These are phyloP conservation scores for Dianthus caryophyllus DNA, from an alignment of 148 eudicot species.

Conservation along the genomic window DNA sequence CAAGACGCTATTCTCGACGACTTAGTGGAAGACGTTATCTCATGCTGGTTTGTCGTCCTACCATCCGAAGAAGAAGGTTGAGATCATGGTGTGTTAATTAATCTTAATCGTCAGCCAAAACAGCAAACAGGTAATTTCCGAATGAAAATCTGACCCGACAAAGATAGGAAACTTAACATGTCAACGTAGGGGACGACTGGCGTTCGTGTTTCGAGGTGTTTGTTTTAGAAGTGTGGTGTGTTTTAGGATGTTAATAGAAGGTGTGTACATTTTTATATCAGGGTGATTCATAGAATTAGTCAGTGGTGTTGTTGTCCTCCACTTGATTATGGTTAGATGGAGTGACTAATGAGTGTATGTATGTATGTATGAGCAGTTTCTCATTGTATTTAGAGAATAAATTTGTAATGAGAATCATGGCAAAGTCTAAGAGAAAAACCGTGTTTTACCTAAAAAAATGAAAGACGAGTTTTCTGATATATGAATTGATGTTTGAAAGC, in stretches of 20 bases:
- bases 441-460: no score
- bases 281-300: slow-evolving; percentile 9
- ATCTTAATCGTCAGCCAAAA: background rate
- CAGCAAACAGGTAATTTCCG: background rate
- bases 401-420: slow-evolving; percentile 24
- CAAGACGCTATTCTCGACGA: slow-evolving; percentile 61
- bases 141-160: slow-evolving; percentile 13
- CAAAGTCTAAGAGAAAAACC: no score
- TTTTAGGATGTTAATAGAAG: slow-evolving; percentile 12
- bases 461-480: no score
- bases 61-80: slow-evolving; percentile 14
- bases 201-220: slow-evolving; percentile 15
- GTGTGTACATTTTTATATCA: slow-evolving; percentile 15
- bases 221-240: slow-evolving; percentile 17
- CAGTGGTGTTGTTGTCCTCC: slow-evolving; percentile 3
- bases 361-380: slow-evolving; percentile 14
- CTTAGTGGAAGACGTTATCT: slow-evolving; percentile 49
- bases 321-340: slow-evolving; percentile 17
- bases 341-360: slow-evolving; percentile 8
- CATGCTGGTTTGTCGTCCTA: slow-evolving; percentile 17
- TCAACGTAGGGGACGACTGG: slow-evolving; percentile 3
- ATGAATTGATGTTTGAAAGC: slow-evolving; percentile 47
- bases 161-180: slow-evolving; percentile 16
- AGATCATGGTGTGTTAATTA: background rate
- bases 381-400: slow-evolving; percentile 28